Evolutionary conservation across 2,329 filamentous ascomycete genomes (phyloP).

Genomic region (Penicillium sp.): DNA sequence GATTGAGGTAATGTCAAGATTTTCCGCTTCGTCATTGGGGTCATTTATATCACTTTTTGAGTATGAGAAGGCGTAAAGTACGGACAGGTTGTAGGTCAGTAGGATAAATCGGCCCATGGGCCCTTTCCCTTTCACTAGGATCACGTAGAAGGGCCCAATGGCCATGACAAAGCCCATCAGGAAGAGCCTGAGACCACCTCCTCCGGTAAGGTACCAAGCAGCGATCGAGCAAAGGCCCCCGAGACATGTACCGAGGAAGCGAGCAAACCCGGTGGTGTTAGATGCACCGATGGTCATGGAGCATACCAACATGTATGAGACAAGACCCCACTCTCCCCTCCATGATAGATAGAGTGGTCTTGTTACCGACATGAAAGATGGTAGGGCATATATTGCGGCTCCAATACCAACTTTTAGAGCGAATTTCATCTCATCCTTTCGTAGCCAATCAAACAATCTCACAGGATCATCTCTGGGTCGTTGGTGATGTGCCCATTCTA

Average conservation of each 20-base stretch:
- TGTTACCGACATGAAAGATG: constrained; percentile 79
- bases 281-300: constrained; percentile 95
- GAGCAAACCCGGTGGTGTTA: constrained; percentile 85
- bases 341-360: constrained; percentile 78
- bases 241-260: constrained; percentile 82
- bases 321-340: constrained; percentile 91
- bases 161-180: constrained; percentile 80
- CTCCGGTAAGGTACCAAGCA: constrained; percentile 75
- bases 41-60: constrained; percentile 78
- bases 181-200: constrained; percentile 72
- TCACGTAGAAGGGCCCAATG: constrained; percentile 82
- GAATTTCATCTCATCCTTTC: constrained; percentile 71
- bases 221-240: constrained; percentile 75
- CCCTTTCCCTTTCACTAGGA: constrained; percentile 78
- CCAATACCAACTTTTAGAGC: constrained; percentile 91
- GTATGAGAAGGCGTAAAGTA: constrained; percentile 74
- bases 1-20: constrained; percentile 85
- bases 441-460: constrained; percentile 55
- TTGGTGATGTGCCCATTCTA: constrained; percentile 4
- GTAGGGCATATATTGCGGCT: constrained; percentile 82
- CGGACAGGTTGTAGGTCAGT: constrained; percentile 91
- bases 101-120: constrained; percentile 91
- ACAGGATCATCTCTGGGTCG: background rate
- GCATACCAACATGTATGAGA: constrained; percentile 97
- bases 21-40: constrained; percentile 82